Conservation (phyloP, 768 basidiomycete genomes). For the Suillus ampliporus region DNA sequence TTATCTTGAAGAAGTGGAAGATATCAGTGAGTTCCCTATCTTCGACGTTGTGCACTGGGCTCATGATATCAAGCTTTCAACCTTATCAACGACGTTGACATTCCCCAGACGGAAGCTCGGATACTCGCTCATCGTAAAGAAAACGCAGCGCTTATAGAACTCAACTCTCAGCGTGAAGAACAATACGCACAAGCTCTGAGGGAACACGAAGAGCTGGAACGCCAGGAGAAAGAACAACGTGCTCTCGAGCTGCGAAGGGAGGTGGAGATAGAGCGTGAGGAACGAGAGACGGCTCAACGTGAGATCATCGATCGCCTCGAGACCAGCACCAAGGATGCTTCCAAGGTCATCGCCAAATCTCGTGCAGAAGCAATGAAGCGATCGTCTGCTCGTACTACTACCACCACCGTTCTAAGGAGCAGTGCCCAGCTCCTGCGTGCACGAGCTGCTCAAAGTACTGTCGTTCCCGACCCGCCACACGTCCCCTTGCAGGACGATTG, state of each 20-base stretch:
- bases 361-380: constrained; percentile 69
- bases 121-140: constrained; percentile 79
- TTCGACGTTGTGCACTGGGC: background rate
- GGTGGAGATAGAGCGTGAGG: constrained; percentile 79
- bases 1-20: constrained; percentile 95
- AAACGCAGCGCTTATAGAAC: constrained; percentile 82
- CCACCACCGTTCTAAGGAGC: constrained; percentile 45
- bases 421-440: constrained; percentile 60
- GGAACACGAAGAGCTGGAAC: constrained; percentile 83
- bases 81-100: constrained; percentile 87
- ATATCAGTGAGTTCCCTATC: constrained; percentile 63
- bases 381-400: constrained; percentile 57
- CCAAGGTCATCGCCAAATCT: constrained; percentile 71
- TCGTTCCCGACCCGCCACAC: constrained; percentile 82
- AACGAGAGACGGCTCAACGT: constrained; percentile 70
- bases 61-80: constrained; percentile 74
- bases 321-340: constrained; percentile 73
- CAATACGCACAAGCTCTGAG: constrained; percentile 72
- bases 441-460: constrained; percentile 66
- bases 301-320: constrained; percentile 85
- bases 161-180: constrained; percentile 84
- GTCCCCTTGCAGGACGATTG: constrained; percentile 78
- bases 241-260: constrained; percentile 67
- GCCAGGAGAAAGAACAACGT: constrained; percentile 70
- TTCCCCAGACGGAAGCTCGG: constrained; percentile 80